Evolutionary conservation across 2,329 filamentous ascomycete genomes (phyloP).

Genomic region (Ceratocystis albifundus): DNA sequence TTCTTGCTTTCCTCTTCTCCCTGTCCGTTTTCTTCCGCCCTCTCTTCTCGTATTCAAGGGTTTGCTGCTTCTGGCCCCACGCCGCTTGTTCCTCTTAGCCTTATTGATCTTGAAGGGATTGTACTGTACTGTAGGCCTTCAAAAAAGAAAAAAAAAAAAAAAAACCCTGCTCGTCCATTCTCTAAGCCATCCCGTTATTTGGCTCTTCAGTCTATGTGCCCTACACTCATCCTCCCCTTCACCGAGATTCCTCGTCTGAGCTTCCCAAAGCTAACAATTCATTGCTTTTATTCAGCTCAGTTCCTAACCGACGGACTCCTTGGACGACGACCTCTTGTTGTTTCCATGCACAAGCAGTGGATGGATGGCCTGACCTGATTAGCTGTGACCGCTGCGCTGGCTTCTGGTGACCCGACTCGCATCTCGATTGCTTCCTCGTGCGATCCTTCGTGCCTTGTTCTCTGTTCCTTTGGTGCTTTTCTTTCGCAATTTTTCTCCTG

Average conservation of each 20-base stretch:
- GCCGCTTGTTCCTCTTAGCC: neutral
- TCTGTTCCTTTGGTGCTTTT: neutral
- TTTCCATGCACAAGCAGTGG: neutral
- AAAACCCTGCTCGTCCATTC: neutral
- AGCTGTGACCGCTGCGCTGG: no score
- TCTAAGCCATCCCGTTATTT: neutral
- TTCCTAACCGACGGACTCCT: no score
- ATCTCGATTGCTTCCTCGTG: conserved; percentile 7
- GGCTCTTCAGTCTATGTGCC: neutral
- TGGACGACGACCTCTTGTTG: neutral
- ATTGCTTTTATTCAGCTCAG: no score
- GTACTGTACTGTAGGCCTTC: no score
- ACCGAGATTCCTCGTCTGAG: neutral
- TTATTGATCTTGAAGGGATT: neutral
- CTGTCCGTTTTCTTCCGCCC: conserved; percentile 3
- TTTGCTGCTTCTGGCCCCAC: conserved; percentile 1
- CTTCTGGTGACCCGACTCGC: neutral
- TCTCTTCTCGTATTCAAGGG: conserved; percentile 5
- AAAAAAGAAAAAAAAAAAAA: no score
- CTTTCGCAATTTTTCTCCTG: neutral
- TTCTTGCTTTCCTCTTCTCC: neutral
- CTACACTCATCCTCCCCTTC: neutral
- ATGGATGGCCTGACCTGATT: neutral
- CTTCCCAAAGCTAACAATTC: neutral
- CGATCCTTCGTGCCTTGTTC: conserved; percentile 13